Evolutionary conservation across 495 filamentous ascomycete species (phyloP), one percentile per base, ranked within the genome.

Genomic region (Aspergillus baeticus): DNA sequence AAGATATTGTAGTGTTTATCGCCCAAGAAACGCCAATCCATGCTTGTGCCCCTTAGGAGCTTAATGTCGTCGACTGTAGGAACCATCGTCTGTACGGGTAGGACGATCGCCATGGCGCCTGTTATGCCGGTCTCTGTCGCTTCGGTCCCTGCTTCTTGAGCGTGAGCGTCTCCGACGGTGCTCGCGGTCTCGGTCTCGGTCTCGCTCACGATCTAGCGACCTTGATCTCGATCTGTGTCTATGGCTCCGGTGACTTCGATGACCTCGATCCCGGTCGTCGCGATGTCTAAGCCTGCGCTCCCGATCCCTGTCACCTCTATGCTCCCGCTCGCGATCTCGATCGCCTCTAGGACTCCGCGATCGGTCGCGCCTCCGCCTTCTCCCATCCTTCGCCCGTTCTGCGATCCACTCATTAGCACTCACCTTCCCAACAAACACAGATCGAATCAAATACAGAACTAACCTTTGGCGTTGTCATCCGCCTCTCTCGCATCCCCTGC

Each of bases 251-350:
- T 73, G 64, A 42, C 73, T 69, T 20, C 62, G 70, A 51, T 67
- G 69, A 52, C 63, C 63, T 33, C 65, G 68, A 5, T 71, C 69
- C 29, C 67, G 57, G 6, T 72, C 66, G 38, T 74, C 70, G 14
- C 62, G 66, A 41, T 66, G 64, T 50, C 75, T 65, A 51, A 70
- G 68, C 53, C 67, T 67, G 21, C 66, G 66, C 15, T 77, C 74
- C 29, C 64, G 60, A 33, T 74, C 70, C 29, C 71, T 63, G 3
- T 70, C 67, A 18, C 71, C 55, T 34, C 65, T 68, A 34, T 61
- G 53, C 20, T 68, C 66, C 39, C 66, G 60, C 5, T 54, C 51
- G 37, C 66, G 60, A 3, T 54, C 51, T 20, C 65, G 61, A 35
- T 73, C 69, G 18, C 58, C 59, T 35, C 60, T 61, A 2, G 69